Evolutionary conservation across 2,329 filamentous ascomycete species (phyloP), one percentile per base, ranked within the genome.

Genomic region (Botrytis porri): DNA sequence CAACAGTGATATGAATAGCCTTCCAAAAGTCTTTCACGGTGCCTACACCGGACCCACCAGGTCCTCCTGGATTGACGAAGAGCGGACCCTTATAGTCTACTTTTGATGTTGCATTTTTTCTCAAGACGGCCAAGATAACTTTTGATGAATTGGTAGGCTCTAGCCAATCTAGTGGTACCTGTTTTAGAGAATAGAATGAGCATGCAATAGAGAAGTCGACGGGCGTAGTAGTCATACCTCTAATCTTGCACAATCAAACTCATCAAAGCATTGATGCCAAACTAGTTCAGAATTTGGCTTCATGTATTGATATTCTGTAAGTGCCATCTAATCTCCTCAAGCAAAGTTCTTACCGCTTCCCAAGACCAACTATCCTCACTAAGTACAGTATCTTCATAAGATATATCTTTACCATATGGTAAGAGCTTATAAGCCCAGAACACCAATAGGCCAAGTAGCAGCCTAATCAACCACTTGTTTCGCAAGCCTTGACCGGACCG

Each of bases 1-100:
- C 86, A 0, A 86, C 82, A 37, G 87, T 82, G 4, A 81, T 81
- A 75, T 87, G 85, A 9, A 75, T 70, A 78, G 74, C n/a, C 77
- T 77, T 6, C 82, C 83, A 12, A 77, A 77, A 35, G 59, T 64
- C 66, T 65, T 75, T 74, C 35, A 76, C 66, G 41, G 71, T 74
- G 41, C 65, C 75, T 18, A 75, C 77, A 9, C 84, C 86, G 3
- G 85, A 86, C 2, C 85, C 86, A 16, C 86, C 86, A 10, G 86
- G 86, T 0, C 86, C 85, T 39, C 77, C 63, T 39, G 76, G 76
- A 62, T 77, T 78, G 10, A 76, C 74, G 48, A 78, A 77, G 0
- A 78, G 67, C 9, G 76, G 74, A 4, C 77, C 77, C 35, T 69
- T 75, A 35, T 78, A 78, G 59, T 77, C 66, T 3, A 35, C 54